Evolutionary conservation across 2,329 filamentous ascomycete genomes (phyloP).

Genomic region (Diplodia sapinea): DNA sequence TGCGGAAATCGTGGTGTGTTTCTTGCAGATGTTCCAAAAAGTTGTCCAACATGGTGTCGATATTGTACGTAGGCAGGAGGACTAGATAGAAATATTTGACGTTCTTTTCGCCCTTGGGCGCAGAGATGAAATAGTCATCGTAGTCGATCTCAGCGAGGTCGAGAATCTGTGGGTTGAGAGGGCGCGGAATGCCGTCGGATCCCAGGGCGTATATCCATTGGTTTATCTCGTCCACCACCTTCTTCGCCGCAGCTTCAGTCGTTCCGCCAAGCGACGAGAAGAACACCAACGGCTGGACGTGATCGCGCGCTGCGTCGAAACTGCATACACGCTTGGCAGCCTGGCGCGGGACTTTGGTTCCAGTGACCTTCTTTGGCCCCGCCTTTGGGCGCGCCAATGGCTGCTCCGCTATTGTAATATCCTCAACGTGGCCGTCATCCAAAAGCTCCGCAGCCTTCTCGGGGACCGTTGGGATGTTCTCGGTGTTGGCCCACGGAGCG

Average conservation of each 20-base stretch:
- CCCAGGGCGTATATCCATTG: constrained; percentile 43
- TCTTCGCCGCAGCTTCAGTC: constrained; percentile 74
- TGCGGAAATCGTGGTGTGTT: constrained; percentile 95
- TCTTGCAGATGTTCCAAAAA: constrained; percentile 88
- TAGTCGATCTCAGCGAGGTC: constrained; percentile 88
- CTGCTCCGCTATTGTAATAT: constrained; percentile 36
- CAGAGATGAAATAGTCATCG: constrained; percentile 86
- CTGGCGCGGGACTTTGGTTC: constrained; percentile 38
- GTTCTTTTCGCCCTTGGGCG: constrained; percentile 65
- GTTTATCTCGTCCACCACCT: constrained; percentile 64
- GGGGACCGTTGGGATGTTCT: constrained; percentile 38
- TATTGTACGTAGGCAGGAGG: constrained; percentile 89
- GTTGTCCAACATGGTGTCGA: constrained; percentile 87
- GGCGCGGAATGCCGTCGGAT: constrained; percentile 43
- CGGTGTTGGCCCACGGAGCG: constrained; percentile 46
- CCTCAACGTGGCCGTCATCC: constrained; percentile 42
- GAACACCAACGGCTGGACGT: constrained; percentile 78
- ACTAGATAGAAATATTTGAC: constrained; percentile 80
- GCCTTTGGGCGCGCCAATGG: constrained; percentile 40
- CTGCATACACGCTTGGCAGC: constrained; percentile 38
- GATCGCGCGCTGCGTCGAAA: constrained; percentile 45
- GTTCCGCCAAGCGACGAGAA: constrained; percentile 87
- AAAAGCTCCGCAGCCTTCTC: constrained; percentile 24
- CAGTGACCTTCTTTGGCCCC: constrained; percentile 48
- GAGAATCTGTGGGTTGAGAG: constrained; percentile 67